Evolutionary conservation across 1,284 basidiomycete species (phyloP).

Genomic region (Anthracocystis panici-leucophaei): DNA sequence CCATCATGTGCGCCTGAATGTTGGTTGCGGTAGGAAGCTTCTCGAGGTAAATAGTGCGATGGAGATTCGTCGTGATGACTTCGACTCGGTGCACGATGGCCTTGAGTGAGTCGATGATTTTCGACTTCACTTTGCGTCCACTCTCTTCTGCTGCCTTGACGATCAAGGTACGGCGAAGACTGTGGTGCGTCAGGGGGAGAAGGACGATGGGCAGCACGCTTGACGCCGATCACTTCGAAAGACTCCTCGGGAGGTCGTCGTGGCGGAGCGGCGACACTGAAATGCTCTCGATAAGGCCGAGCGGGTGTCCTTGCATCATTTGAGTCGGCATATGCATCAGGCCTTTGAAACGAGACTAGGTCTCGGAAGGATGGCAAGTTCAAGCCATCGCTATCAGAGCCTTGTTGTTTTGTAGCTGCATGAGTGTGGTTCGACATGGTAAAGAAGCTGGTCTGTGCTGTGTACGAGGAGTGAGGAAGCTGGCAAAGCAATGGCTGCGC

Average conservation of each 20-base stretch:
- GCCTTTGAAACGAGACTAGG: constrained; percentile 18
- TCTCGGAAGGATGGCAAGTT: constrained; percentile 33
- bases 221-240: not conserved
- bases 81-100: not conserved
- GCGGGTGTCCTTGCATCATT: not conserved
- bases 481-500: not conserved
- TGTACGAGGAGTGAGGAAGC: not conserved
- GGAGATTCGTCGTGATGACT: not conserved
- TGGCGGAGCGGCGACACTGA: not conserved
- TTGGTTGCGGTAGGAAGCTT: not conserved
- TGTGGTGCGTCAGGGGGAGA: not conserved
- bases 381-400: not conserved
- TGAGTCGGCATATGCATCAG: not conserved
- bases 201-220: not conserved
- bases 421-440: constrained; percentile 4
- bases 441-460: not conserved
- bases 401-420: not conserved
- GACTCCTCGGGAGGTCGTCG: not conserved
- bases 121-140: not conserved
- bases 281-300: not conserved
- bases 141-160: not conserved
- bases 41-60: not conserved
- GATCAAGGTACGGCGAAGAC: not conserved
- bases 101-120: not conserved
- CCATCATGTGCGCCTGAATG: too few relatives aligned